Percentiles rank a stretch among this genome's conserved stretches.
Evolutionary conservation across 2,329 filamentous ascomycete genomes (phyloP).

Genomic region (Alternaria longipes): DNA sequence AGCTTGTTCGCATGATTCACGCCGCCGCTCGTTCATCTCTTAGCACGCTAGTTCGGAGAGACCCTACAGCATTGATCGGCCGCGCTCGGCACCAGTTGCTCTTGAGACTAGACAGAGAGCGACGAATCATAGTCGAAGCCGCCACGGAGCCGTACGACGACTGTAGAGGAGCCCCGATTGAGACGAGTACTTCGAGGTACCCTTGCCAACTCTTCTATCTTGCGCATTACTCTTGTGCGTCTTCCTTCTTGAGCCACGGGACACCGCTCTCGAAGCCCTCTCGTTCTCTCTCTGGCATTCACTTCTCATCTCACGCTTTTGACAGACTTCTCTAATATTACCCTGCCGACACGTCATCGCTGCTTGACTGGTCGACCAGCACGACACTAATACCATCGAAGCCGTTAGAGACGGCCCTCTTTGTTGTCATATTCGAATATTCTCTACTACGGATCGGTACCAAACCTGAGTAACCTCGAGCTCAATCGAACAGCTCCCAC

Average conservation of each 20-base stretch:
- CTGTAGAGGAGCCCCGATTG: constrained; percentile 40
- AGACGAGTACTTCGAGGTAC: constrained; percentile 21
- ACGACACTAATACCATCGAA: constrained; percentile 23
- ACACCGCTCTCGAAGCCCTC: constrained; percentile 20
- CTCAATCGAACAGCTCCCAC: not conserved
- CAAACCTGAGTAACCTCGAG: constrained; percentile 6
- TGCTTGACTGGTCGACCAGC: constrained; percentile 24
- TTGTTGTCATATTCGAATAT: constrained; percentile 18
- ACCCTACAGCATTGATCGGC: constrained; percentile 35
- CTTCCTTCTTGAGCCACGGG: constrained; percentile 22
- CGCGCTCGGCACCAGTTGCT: constrained; percentile 44
- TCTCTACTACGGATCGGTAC: constrained; percentile 33
- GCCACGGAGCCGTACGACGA: constrained; percentile 36
- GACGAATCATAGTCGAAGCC: constrained; percentile 29
- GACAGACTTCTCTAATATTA: constrained; percentile 13
- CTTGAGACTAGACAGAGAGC: constrained; percentile 35
- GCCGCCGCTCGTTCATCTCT: constrained; percentile 35
- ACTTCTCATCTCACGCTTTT: constrained; percentile 16
- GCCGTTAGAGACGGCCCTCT: constrained; percentile 24
- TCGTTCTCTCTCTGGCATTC: constrained; percentile 14
- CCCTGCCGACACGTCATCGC: constrained; percentile 12
- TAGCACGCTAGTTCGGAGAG: constrained; percentile 40
- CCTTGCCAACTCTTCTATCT: constrained; percentile 27
- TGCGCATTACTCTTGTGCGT: constrained; percentile 19
- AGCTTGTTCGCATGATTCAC: constrained; percentile 30